Percentiles rank a stretch among this genome's conserved stretches.
Conservation (phyloP, 495 filamentous ascomycete species). For the Neurospora tetraspora region DNA sequence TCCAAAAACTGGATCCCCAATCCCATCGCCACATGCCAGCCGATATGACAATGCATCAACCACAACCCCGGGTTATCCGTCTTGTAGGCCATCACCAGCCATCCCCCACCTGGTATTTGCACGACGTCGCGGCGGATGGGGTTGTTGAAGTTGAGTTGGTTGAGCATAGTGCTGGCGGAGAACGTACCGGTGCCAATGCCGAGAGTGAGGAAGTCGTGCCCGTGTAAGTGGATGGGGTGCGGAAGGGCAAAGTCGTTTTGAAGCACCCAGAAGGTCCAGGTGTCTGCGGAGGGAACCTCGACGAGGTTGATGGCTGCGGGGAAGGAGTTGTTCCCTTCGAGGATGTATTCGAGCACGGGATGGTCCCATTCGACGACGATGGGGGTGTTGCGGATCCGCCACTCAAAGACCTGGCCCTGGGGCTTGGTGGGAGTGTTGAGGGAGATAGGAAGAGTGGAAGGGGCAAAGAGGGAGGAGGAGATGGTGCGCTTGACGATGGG, state of each 20-base stretch:
- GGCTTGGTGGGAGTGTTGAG: conserved; percentile 3
- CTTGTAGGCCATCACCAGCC: conserved; percentile 34
- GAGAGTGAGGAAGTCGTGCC: conserved; percentile 49
- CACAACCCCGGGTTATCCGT: conserved; percentile 38
- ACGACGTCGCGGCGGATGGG: conserved; percentile 25
- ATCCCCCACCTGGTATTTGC: conserved; percentile 27
- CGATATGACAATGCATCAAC: conserved; percentile 41
- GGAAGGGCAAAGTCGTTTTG: conserved; percentile 20
- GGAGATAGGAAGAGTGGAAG: conserved; percentile 7
- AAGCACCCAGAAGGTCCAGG: conserved; percentile 28
- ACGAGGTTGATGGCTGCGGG: conserved; percentile 22
- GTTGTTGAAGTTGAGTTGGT: conserved; percentile 29
- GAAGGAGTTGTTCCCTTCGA: conserved; percentile 20
- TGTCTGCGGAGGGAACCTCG: conserved; percentile 16
- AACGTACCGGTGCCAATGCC: conserved; percentile 35
- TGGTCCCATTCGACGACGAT: conserved; percentile 28
- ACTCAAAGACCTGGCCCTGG: conserved; percentile 19
- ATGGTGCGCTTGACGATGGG: conserved; percentile 16
- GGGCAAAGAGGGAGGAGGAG: conserved; percentile 3
- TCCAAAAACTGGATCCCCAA: conserved; percentile 40
- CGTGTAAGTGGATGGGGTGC: conserved; percentile 49
- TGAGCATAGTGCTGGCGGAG: conserved; percentile 10
- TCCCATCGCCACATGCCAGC: conserved; percentile 40
- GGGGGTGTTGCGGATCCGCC: conserved; percentile 22
- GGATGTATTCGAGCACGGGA: conserved; percentile 23